Evolutionary conservation across 1,284 basidiomycete genomes (phyloP).

Genomic region (Cryptococcus sp.): DNA sequence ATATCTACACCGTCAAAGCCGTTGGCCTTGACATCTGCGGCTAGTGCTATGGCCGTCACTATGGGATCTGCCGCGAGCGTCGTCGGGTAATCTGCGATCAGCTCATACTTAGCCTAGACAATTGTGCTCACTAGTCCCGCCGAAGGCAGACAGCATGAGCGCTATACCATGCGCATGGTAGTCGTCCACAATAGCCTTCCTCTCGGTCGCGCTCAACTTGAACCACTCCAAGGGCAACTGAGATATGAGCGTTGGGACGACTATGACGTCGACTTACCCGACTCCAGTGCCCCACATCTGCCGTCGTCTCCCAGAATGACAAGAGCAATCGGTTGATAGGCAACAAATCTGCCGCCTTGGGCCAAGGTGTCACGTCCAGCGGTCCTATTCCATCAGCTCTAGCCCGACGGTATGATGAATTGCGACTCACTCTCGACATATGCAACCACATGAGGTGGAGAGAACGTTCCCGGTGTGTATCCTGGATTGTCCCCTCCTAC

Average conservation of each 20-base stretch:
- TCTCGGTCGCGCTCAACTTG: slow-evolving; percentile 7
- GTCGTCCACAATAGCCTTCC: slow-evolving; percentile 21
- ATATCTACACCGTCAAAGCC: slow-evolving; percentile 48
- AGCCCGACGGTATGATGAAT: not conserved
- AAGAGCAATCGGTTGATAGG: slow-evolving; percentile 38
- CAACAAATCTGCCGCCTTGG: not conserved
- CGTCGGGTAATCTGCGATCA: not conserved
- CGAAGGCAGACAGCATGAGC: slow-evolving; percentile 39
- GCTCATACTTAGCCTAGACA: not conserved
- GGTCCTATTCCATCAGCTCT: not conserved
- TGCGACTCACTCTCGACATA: not conserved
- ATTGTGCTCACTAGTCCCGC: slow-evolving; percentile 28
- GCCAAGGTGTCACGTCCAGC: not conserved
- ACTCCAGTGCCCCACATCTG: slow-evolving; percentile 21
- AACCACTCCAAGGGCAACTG: slow-evolving; percentile 13
- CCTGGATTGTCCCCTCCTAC: not conserved
- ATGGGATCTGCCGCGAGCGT: slow-evolving; percentile 30
- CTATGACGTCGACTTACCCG: too few species aligned
- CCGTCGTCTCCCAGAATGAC: slow-evolving; percentile 39
- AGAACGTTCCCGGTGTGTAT: not conserved
- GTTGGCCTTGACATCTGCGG: slow-evolving; percentile 32
- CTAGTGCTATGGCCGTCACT: slow-evolving; percentile 20
- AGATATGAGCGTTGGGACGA: too few species aligned
- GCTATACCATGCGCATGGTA: slow-evolving; percentile 42
- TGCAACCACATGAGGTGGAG: not conserved